Base-by-base conservation (phyloP, 2,329 filamentous ascomycete species). In the Botrytis paeoniae region DNA sequence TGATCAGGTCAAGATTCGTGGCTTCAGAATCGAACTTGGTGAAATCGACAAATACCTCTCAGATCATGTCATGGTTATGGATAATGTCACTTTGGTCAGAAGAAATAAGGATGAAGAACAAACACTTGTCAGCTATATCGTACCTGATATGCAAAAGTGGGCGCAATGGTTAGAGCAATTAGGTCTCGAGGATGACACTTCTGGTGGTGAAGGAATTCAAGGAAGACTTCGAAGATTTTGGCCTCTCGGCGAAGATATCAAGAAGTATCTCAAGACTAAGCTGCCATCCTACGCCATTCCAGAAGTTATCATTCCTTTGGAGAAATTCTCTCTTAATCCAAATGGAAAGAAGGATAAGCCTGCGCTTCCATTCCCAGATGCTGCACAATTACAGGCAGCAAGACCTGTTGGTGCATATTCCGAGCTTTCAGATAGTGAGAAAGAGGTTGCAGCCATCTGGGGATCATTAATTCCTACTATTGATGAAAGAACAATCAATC, bases 1-100 rank as follows among this genome's bases (percentile, higher is more conserved):
- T 80, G 88, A 92, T 77, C 95, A 98, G 81, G 93, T 98, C 84
- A 99, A 98, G 85, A 95, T 98, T 76, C 92, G 96, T 74, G 95
- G 95, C 1, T 98, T 98, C 86, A 88, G 95, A 75, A 97, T 99
- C 77, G 96, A 99, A 83, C 89, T 98, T 63, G 92, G 92, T 75
- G 96, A 98, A 77, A 98, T 98, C 77, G 95, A 98, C 82, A 92
- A 87, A 60, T 91, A 97, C 81, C 84, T 98, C 64, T 92, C 89
- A 71, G 87, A 90, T 62, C 89, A 93, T 82, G 89, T 89, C 0
- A 83, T 97, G 37, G 88, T 98, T 37, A 88, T 93, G 59, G 95
- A 98, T 77, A 94, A 92, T 82, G 91, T 93, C 77, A 98, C 95
- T 0, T 84, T 98, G 4, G 89, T 98, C 6, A 89, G 93, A 81